A percentile compares a stretch with the other conserved stretches of the same genome.
Evolutionary conservation across 2,329 filamentous ascomycete species (phyloP).

Genomic region (Fusarium albosuccineum): DNA sequence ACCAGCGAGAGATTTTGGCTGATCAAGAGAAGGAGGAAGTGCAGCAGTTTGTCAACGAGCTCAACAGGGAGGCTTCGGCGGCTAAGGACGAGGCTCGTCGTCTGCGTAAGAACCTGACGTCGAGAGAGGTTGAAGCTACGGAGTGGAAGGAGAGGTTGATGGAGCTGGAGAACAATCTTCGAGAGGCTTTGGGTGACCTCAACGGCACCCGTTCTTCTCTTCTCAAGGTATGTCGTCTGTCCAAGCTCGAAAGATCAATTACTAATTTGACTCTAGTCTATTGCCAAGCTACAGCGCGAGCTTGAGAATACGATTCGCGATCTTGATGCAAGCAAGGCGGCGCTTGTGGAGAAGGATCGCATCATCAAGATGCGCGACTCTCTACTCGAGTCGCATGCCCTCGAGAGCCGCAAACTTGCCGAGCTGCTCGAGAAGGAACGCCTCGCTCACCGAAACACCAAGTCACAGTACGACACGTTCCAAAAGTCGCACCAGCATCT

Average conservation of each 20-base stretch:
- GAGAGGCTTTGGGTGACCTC: slow-evolving; percentile 88
- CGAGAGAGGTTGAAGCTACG: slow-evolving; percentile 87
- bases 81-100: slow-evolving; percentile 89
- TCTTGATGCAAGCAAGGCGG: slow-evolving; percentile 81
- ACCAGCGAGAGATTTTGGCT: slow-evolving; percentile 88
- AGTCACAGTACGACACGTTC: slow-evolving; percentile 87
- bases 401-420: slow-evolving; percentile 86
- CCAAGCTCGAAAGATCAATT: not conserved
- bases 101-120: slow-evolving; percentile 84
- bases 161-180: slow-evolving; percentile 89
- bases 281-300: slow-evolving; percentile 88
- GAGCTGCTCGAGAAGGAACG: slow-evolving; percentile 95
- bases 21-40: slow-evolving; percentile 94
- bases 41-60: slow-evolving; percentile 91
- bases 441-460: slow-evolving; percentile 85
- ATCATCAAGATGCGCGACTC: slow-evolving; percentile 90
- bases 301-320: slow-evolving; percentile 87
- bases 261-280: slow-evolving; percentile 67
- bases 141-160: slow-evolving; percentile 92
- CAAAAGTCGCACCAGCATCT: slow-evolving; percentile 90
- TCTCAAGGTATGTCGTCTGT: slow-evolving; percentile 71
- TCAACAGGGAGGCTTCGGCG: slow-evolving; percentile 84
- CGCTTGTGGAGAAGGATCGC: slow-evolving; percentile 89
- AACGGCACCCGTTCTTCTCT: slow-evolving; percentile 88
- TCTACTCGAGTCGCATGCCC: slow-evolving; percentile 86